Percentiles rank a stretch among this genome's conserved stretches.
phyloP scores from a whole-genome alignment of 2,329 filamentous ascomycete species.

The Botrytis sinoallii region DNA sequence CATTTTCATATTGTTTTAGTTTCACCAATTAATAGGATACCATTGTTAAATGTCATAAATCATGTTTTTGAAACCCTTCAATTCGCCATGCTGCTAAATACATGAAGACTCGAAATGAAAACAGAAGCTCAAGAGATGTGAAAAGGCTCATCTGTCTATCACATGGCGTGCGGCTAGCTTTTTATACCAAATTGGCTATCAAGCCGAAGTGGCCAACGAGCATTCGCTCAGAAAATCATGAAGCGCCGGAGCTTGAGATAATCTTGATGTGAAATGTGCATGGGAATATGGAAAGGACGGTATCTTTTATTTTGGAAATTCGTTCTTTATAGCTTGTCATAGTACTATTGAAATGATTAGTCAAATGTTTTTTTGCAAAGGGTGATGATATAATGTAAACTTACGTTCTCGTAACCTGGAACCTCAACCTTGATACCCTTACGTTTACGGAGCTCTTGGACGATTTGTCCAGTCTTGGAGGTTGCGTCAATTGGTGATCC shows the following conservation, averaged over 20 bases:
- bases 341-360: conserved; percentile 68
- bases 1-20: neutral
- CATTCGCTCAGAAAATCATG: conserved; percentile 33
- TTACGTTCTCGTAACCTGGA: conserved; percentile 92
- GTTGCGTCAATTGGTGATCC: conserved; percentile 83
- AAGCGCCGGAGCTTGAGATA: conserved; percentile 30
- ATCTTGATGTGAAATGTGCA: conserved; percentile 28
- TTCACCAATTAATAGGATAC: neutral
- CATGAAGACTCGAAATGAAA: conserved; percentile 31
- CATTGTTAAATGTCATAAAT: conserved; percentile 7
- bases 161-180: conserved; percentile 32
- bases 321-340: conserved; percentile 87
- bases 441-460: conserved; percentile 91
- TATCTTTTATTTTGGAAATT: conserved; percentile 36
- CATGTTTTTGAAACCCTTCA: conserved; percentile 30
- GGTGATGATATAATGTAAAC: conserved; percentile 41
- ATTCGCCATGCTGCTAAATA: conserved; percentile 36
- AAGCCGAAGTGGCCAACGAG: conserved; percentile 27
- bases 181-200: conserved; percentile 29
- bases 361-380: conserved; percentile 20
- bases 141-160: conserved; percentile 29
- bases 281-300: conserved; percentile 30
- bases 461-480: conserved; percentile 78
- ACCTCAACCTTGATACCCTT: conserved; percentile 99
- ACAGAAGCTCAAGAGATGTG: conserved; percentile 29